Conservation (phyloP, 768 basidiomycete genomes). For the Boletus vinaceobasis region DNA sequence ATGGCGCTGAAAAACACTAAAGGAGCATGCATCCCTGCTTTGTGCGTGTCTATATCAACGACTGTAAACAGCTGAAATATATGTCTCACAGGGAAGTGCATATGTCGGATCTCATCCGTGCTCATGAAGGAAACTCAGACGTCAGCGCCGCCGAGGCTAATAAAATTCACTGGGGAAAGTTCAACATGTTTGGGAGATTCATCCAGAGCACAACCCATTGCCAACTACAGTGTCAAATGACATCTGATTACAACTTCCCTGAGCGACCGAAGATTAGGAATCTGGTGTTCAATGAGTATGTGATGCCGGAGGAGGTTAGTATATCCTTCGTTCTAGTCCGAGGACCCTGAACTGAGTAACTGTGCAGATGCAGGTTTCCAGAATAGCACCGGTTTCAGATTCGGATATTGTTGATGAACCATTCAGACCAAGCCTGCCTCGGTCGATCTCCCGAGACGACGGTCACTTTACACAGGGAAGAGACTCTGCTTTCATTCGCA, state of each 20-base stretch:
- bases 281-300: conserved; percentile 49
- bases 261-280: conserved; percentile 53
- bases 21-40: conserved; percentile 82
- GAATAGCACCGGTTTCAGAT: conserved; percentile 53
- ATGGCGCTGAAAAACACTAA: conserved; percentile 83
- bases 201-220: conserved; percentile 74
- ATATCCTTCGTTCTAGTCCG: neutral
- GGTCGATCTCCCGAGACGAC: conserved; percentile 32
- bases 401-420: conserved; percentile 42
- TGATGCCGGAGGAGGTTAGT: conserved; percentile 72
- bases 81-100: conserved; percentile 75
- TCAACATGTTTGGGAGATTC: conserved; percentile 87
- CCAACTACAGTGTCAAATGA: conserved; percentile 65
- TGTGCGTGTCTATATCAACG: conserved; percentile 44
- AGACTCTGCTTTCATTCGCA: conserved; percentile 48
- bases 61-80: conserved; percentile 5
- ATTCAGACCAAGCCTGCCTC: conserved; percentile 30
- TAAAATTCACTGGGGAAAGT: conserved; percentile 95
- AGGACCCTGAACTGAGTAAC: conserved; percentile 2
- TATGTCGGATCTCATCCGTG: conserved; percentile 82
- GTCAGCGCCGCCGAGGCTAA: conserved; percentile 58
- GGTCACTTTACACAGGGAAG: conserved; percentile 30
- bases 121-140: conserved; percentile 83
- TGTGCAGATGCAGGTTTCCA: conserved; percentile 60
- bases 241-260: conserved; percentile 60